Conservation (phyloP, 257 asterid genomes). For the Solanum rostratum region DNA sequence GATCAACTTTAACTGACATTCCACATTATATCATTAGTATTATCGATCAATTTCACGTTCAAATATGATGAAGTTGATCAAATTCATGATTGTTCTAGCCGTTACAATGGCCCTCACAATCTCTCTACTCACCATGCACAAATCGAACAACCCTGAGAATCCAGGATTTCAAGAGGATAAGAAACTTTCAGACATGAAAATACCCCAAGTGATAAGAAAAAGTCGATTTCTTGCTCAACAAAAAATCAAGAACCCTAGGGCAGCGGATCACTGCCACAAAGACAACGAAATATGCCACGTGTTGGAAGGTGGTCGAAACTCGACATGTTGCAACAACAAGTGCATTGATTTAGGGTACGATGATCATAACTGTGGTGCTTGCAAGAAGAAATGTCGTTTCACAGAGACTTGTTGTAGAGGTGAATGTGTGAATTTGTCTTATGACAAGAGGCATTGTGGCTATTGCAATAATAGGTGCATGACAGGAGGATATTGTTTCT, state of each 20-base stretch:
- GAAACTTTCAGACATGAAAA: not conserved
- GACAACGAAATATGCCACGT: slow-evolving; percentile 31
- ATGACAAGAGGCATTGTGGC: slow-evolving; percentile 55
- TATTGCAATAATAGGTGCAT: slow-evolving; percentile 38
- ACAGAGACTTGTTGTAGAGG: slow-evolving; percentile 52
- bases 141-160: not conserved
- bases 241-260: slow-evolving; percentile 36
- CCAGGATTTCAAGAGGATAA: not conserved
- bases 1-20: not conserved
- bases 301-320: slow-evolving; percentile 26
- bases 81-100: slow-evolving; percentile 6
- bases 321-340: slow-evolving; percentile 60
- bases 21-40: not conserved
- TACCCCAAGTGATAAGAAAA: not conserved
- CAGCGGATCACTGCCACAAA: slow-evolving; percentile 46
- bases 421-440: slow-evolving; percentile 39
- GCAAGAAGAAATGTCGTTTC: slow-evolving; percentile 40
- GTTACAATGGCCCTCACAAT: slow-evolving; percentile 6
- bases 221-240: slow-evolving; percentile 41
- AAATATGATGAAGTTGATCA: slow-evolving; percentile 11
- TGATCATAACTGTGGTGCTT: slow-evolving; percentile 43
- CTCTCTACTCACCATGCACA: not conserved
- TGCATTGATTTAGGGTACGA: slow-evolving; percentile 44
- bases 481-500: slow-evolving; percentile 31
- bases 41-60: not conserved